phyloP scores from a whole-genome alignment of 2,329 filamentous ascomycete species.

The Rhynchosporium secalis region DNA sequence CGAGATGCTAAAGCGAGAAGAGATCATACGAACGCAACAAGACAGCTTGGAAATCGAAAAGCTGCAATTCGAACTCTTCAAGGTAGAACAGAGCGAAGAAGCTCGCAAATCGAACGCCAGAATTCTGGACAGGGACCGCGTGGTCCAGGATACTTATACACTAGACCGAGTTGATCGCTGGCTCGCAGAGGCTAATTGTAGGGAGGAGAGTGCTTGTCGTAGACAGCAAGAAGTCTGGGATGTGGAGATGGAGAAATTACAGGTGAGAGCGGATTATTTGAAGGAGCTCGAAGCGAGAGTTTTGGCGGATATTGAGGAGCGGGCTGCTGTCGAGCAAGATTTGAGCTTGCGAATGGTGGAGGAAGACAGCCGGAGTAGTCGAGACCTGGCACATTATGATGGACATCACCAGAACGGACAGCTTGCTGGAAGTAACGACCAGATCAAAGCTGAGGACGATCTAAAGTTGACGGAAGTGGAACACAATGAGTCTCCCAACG shows the following conservation, averaged over 20 bases:
- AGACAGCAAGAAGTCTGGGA: slow-evolving; percentile 1
- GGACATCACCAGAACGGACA: background rate
- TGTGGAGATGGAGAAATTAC: background rate
- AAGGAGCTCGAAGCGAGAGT: background rate
- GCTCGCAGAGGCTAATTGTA: background rate
- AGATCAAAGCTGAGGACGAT: background rate
- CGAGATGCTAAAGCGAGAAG: background rate
- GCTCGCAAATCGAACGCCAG: background rate
- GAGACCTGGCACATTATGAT: background rate
- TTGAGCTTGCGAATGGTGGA: background rate
- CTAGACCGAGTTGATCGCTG: background rate
- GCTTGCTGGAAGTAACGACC: background rate
- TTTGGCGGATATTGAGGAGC: background rate
- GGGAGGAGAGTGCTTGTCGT: background rate
- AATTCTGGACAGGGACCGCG: background rate
- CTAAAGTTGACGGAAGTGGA: background rate
- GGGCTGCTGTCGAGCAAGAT: background rate
- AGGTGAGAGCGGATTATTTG: background rate
- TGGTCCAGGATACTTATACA: background rate
- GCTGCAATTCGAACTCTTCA: background rate
- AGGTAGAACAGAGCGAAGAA: background rate
- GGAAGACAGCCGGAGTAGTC: background rate
- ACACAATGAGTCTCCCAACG: background rate
- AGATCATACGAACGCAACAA: background rate
- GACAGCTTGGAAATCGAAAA: background rate